Base-by-base conservation (phyloP, 2,329 filamentous ascomycete species). In the Septoria petroselini region DNA sequence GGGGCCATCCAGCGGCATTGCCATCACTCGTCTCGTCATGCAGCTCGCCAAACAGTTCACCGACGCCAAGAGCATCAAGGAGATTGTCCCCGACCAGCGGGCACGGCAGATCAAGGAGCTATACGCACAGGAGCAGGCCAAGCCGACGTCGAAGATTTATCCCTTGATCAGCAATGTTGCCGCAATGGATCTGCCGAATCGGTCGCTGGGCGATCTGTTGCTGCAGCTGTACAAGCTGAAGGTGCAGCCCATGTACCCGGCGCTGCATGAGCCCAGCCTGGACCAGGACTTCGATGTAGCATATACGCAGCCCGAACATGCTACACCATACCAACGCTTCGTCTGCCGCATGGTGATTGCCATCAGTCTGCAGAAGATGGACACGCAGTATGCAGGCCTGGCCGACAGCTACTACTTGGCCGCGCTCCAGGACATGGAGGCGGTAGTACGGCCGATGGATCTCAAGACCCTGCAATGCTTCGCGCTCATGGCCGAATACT, bases 341-440 rank as follows among this genome's bases (percentile, higher is more conserved):
- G 81, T 91, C 37, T 74, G 94, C 42, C 84, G 88, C 50, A 91
- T 97, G 82, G 88, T 96, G 45, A 83, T 97, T 64, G 91, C 93
- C 23, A 95, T 96, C 63, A 91, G 89, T 67, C 80, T 97, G 70
- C 91, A 97, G 70, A 95, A 94, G 69, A 78, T 96, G 62, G 88
- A 91, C 65, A 81, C 85, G 0, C 84, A 88, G 58, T 97, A 93
- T 68, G 90, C 91, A n/a, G 91, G 91, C 18, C 75, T 97, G 21
- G 91, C 93, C 23, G 91, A 97, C 70, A 91, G 89, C 65, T 97
- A 95, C 71, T 97, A 96, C 64, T 78, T 96, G 17, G 87, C 91
- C 18, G 91, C 91, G 4, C 83, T 97, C 72, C 83, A 85, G 54
- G 84, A 84, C 61, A 83, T 97, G 54, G 88, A 96, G 67, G 82